Evolutionary conservation across 2,329 filamentous ascomycete genomes (phyloP), one percentile per base, ranked within the genome.

Genomic region (Scedosporium dehoogii): DNA sequence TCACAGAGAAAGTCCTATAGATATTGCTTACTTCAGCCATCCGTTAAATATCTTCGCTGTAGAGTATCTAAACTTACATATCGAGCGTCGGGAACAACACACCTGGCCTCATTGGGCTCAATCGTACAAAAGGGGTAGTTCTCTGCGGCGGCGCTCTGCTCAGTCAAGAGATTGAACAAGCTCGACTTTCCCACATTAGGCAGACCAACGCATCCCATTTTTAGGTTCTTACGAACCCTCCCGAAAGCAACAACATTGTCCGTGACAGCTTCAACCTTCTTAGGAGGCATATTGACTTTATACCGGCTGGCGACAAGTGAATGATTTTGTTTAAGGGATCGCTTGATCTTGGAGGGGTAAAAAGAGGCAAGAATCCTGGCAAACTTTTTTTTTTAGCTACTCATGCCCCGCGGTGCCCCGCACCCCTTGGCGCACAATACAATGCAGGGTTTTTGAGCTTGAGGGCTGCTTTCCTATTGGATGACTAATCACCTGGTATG

Each of bases 91-190:
- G 76, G 76, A 59, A 78, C 76, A 62, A 74, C 70, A 70, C 76
- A 78, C 67, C 76, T 74, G 61, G 76, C 76, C 69, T 78, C 76
- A 25, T 78, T 78, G 46, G 76, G 76, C 70, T 78, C 76, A 69
- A 78, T 78, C 0, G 76, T 78, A 67, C 76, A 78, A 61, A 78
- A 78, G 0, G 76, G 76, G 63, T 78, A 78, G 65, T 78, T 78
- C 67, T 78, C 76, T 0, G 76, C 76, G 1, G 76, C 72, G 42
- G 74, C 76, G 67, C 73, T 77, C 70, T 78, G 75, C 68, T 78
- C 73, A 3, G 76, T 78, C 69, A 78, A 70, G 41, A 78, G 72
- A 53, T 78, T 78, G 69, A 78, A 78, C 64, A 78, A 65, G 56
- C 73, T 76, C n/a, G 74, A 76, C 65, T 78, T 78, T 58, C 76